phyloP scores from a whole-genome alignment of 495 filamentous ascomycete species.

The Cercophora newfieldiana region DNA sequence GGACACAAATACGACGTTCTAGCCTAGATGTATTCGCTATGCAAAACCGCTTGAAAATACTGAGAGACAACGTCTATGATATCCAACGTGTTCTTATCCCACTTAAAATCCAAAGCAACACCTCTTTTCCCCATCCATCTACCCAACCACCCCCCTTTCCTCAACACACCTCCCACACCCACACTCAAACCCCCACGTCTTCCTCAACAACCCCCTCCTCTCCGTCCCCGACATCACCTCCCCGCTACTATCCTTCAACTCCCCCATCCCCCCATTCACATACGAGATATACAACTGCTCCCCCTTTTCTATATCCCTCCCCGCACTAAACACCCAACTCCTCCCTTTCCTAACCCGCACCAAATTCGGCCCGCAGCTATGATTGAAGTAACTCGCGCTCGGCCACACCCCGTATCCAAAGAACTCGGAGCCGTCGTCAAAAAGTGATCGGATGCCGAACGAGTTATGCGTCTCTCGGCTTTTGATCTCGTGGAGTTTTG shows the following conservation, averaged over 20 bases:
- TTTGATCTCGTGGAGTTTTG: background rate
- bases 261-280: background rate
- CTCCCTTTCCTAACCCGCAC: background rate
- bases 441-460: slow-evolving; percentile 3
- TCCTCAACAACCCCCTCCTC: background rate
- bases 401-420: slow-evolving; percentile 9
- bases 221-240: background rate
- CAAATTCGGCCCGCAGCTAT: background rate
- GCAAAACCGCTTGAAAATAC: too few relatives aligned
- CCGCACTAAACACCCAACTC: background rate
- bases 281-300: slow-evolving; percentile 4
- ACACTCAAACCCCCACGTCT: slow-evolving; percentile 6
- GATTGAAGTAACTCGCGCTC: slow-evolving; percentile 3
- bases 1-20: too few relatives aligned
- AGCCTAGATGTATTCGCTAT: too few relatives aligned
- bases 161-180: background rate
- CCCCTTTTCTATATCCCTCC: background rate
- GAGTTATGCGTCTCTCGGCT: slow-evolving; percentile 1
- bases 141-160: background rate
- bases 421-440: slow-evolving; percentile 1
- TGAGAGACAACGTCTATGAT: too few relatives aligned
- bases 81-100: too few relatives aligned
- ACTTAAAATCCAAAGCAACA: too few relatives aligned
- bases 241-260: background rate
- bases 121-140: too few relatives aligned